Percentiles rank a stretch among this genome's conserved stretches.
Evolutionary conservation across 2,329 filamentous ascomycete genomes (phyloP).

Genomic region (Ascochyta clinopodiicola): DNA sequence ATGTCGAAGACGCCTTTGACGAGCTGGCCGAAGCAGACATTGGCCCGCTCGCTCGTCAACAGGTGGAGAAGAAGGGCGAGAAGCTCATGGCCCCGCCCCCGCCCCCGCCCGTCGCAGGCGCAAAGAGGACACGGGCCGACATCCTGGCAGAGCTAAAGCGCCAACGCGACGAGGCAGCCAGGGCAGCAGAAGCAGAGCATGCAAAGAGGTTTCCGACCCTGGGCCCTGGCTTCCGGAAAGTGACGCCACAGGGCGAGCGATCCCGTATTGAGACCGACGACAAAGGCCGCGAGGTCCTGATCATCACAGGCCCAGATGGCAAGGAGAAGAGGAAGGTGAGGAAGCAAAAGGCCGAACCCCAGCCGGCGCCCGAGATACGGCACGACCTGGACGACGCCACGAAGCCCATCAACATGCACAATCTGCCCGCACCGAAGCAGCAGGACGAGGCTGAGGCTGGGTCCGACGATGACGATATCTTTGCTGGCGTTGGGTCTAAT

Average conservation of each 20-base stretch:
- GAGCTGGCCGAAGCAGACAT: conserved; percentile 71
- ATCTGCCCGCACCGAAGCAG: conserved; percentile 40
- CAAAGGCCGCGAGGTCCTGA: conserved; percentile 63
- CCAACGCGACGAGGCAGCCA: conserved; percentile 55
- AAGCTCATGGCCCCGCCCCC: conserved; percentile 49
- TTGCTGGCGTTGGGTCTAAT: conserved; percentile 64
- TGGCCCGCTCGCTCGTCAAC: conserved; percentile 68
- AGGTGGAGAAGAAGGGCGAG: conserved; percentile 60
- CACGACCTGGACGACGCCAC: conserved; percentile 54
- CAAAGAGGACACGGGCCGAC: conserved; percentile 63
- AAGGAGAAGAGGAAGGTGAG: conserved; percentile 67
- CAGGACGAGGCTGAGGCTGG: conserved; percentile 51
- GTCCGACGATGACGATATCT: conserved; percentile 66
- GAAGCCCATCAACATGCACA: conserved; percentile 51
- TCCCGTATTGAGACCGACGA: conserved; percentile 64
- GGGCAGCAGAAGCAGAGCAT: conserved; percentile 52
- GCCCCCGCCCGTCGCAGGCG: conserved; percentile 52
- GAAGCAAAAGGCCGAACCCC: conserved; percentile 55
- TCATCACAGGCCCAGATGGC: conserved; percentile 65
- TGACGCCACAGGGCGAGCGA: conserved; percentile 58
- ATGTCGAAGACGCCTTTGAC: conserved; percentile 56
- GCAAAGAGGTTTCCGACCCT: conserved; percentile 53
- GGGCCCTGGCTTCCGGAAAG: conserved; percentile 63
- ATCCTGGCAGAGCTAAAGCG: conserved; percentile 66
- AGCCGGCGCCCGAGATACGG: conserved; percentile 43